Evolutionary conservation across 2,329 filamentous ascomycete species (phyloP), one percentile per base, ranked within the genome.

Genomic region (Microsporum ferrugineum): DNA sequence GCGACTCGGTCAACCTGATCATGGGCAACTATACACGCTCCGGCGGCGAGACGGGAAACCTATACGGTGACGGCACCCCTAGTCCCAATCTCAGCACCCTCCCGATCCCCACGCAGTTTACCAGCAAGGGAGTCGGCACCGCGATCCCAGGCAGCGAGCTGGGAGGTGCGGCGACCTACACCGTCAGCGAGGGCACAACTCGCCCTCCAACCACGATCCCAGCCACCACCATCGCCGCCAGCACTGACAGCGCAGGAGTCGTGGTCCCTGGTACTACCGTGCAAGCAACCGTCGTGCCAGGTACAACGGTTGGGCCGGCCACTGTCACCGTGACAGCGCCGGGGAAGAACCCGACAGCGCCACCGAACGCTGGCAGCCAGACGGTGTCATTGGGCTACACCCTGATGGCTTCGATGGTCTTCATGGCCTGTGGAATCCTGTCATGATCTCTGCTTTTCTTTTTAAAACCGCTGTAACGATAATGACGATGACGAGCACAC

Each of bases 131-230:
- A 12, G 72, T 77, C 2, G 78, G 78, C 5, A 73, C 69, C 17
- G 77, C 77, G 0, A 77, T 81, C 45, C 78, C 78, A 0, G 71
- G 72, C 0, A 75, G 71, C 6, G 73, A 72, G 51, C 67, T 80
- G 7, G 79, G 76, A 45, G 59, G 45, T n/a, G 57, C 38, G 10
- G 59, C 51, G 6, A 63, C 64, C 8, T 27, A n/a, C n/a, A 58
- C 60, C 14, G 33, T 17, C 29, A 34, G 7, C 12, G n/a, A 43
- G 2, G 39, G 57, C 43, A 53, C 41, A 7, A 61, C 59, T 2
- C 57, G 47, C 12, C 5, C 14, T 29, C 5, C 45, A 14, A 62
- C 60, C 2, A 62, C 62, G 31, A 53, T 53, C 7, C 43, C 57
- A 23, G 14, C 51, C 5, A 34, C 51, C 8, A 56, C 51, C n/a